Conservation (phyloP, 2,329 filamentous ascomycete species). For the Fusarium odoratissimum region DNA sequence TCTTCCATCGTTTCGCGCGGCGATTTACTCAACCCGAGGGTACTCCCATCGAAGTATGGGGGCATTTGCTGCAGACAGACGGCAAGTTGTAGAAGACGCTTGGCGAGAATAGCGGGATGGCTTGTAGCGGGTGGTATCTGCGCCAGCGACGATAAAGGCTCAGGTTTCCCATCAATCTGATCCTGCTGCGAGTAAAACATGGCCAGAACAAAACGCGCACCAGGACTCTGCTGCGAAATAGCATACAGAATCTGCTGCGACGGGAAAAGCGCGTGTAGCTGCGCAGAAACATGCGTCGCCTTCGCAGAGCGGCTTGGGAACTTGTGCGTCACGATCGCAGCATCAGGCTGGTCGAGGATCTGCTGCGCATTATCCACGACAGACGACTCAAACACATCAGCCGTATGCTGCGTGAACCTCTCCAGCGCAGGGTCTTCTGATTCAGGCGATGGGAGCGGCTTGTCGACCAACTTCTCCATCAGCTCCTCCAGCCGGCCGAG, state of each 20-base stretch:
- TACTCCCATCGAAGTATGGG: constrained; percentile 44
- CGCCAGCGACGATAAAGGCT: constrained; percentile 42
- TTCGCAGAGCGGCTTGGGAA: constrained; percentile 18
- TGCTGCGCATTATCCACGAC: constrained; percentile 36
- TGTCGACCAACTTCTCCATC: constrained; percentile 59
- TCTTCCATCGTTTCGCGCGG: constrained; percentile 39
- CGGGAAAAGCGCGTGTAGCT: constrained; percentile 41
- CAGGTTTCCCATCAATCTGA: constrained; percentile 50
- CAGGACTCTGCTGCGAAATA: constrained; percentile 40
- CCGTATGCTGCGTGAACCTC: constrained; percentile 42
- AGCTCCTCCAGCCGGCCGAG: constrained; percentile 60
- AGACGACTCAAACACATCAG: constrained; percentile 37
- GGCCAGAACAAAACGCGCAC: constrained; percentile 43
- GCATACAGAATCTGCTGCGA: constrained; percentile 36
- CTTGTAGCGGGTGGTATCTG: constrained; percentile 52
- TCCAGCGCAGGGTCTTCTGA: constrained; percentile 9
- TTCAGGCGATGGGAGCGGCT: constrained; percentile 35
- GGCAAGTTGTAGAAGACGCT: constrained; percentile 58
- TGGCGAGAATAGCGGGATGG: constrained; percentile 62
- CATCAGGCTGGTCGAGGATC: constrained; percentile 13
- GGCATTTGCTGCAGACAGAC: constrained; percentile 60
- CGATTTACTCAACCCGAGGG: constrained; percentile 40
- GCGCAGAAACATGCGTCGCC: constrained; percentile 23
- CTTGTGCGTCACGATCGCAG: constrained; percentile 3
- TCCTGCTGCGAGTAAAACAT: constrained; percentile 45